phyloP scores from a whole-genome alignment of 2,329 filamentous ascomycete species.

The Chrysoporthe austroafricana region DNA sequence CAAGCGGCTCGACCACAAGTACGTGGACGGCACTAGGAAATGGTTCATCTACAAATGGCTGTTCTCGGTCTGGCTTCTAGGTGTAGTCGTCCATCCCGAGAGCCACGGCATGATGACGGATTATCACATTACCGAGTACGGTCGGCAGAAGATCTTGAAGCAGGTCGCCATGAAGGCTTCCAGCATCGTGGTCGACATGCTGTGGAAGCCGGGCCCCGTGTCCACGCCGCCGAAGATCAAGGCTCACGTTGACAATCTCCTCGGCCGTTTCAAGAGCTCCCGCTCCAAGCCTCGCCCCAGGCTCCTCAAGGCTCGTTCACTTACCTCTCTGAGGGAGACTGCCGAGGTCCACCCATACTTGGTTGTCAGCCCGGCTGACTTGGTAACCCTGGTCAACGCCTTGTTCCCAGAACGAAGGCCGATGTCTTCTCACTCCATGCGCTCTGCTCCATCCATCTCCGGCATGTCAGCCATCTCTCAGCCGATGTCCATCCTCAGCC shows the following conservation, averaged over 20 bases:
- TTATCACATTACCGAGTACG: conserved; percentile 90
- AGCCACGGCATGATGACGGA: conserved; percentile 78
- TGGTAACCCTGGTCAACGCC: conserved; percentile 79
- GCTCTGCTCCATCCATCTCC: conserved; percentile 68
- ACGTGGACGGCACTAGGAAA: conserved; percentile 74
- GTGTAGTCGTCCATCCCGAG: conserved; percentile 87
- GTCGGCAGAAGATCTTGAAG: conserved; percentile 78
- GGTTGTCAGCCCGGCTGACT: conserved; percentile 77
- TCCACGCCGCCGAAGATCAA: conserved; percentile 67
- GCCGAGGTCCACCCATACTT: conserved; percentile 79
- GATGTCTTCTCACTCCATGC: conserved; percentile 65
- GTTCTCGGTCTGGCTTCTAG: conserved; percentile 83
- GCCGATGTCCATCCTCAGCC: conserved; percentile 64
- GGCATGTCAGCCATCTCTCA: conserved; percentile 71
- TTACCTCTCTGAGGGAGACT: conserved; percentile 75
- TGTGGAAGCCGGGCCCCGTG: conserved; percentile 68
- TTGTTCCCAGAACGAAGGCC: conserved; percentile 78
- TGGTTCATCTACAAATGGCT: conserved; percentile 92
- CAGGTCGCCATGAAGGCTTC: conserved; percentile 82
- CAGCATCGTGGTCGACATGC: conserved; percentile 77
- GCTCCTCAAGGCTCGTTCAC: conserved; percentile 71
- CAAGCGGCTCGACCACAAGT: conserved; percentile 72
- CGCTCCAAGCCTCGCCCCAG: conserved; percentile 56
- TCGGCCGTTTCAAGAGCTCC: conserved; percentile 64
- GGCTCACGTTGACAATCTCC: conserved; percentile 71